Evolutionary conservation across 495 filamentous ascomycete species (phyloP), one percentile per base, ranked within the genome.

Genomic region (Wilcoxina mikolae): DNA sequence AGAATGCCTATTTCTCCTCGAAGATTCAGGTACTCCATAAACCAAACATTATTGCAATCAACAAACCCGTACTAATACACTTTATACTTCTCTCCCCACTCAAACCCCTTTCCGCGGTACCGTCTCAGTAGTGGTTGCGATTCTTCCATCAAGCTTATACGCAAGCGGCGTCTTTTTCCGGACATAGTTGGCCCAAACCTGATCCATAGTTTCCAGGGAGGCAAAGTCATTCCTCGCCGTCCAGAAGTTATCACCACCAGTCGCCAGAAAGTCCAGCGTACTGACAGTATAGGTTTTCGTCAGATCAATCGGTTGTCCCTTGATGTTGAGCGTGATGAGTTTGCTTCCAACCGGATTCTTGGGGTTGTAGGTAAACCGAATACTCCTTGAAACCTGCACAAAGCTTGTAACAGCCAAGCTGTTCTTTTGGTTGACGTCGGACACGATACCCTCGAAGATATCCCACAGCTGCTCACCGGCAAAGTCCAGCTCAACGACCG

Each of bases 171-270:
- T 72, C 17, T 59, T 47, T 20, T 64, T 64, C 27, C 60, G 23
- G 42, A 80, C 71, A 47, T 79, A 74, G 4, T 62, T 43, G 1
- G 68, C 65, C 10, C 78, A 59, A 0, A 78, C 75, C 58, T 77
- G 69, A 47, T 77, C 76, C 54, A 76, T 64, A 0, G 72, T 73
- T 56, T 78, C 71, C 0, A 79, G 65, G 12, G 59, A 54, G 1
- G 67, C 53, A 11, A 71, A 67, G 5, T 72, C 53, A 25, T 67
- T 67, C 24, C 64, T 56, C 0, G 67, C 9, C 20, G 48, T 44
- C 58, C 58, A 65, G 53, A 76, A 72, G 53, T 78, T 79, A 52
- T 80, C 77, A 10, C 76, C 78, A 5, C 76, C 75, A 0, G 64
- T 66, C 0, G 75, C 72, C 3, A 80, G 25, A 48, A 79, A 80